phyloP scores from a whole-genome alignment of 2,329 filamentous ascomycete species.

The Fusarium sp. region DNA sequence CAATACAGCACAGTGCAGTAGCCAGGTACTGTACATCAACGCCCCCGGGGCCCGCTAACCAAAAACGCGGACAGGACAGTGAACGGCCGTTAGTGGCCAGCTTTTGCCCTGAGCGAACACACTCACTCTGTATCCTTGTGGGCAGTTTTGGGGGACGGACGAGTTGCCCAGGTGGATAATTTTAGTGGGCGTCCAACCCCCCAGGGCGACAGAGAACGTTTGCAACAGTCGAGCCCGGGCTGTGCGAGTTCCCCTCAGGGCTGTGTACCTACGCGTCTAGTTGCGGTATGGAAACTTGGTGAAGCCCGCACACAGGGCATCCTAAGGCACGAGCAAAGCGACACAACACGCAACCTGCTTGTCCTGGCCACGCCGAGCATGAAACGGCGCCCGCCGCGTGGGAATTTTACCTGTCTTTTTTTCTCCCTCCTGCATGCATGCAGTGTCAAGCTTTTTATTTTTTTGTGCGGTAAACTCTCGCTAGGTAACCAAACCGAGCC shows the following conservation, averaged over 20 bases:
- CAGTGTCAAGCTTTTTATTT: neutral
- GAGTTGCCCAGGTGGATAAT: constrained; percentile 1
- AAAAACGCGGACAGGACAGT: constrained; percentile 19
- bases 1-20: neutral
- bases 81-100: constrained; percentile 5
- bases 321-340: neutral
- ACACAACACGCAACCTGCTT: neutral
- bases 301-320: neutral
- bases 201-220: neutral
- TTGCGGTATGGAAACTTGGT: constrained; percentile 15
- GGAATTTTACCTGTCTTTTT: neutral
- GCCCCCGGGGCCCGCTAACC: neutral
- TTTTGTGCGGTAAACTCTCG: neutral
- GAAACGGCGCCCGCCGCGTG: neutral
- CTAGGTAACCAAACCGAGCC: constrained; percentile 1
- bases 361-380: neutral
- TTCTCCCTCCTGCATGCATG: neutral
- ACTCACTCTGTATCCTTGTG: neutral
- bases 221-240: constrained; percentile 6
- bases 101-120: neutral
- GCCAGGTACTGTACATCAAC: neutral
- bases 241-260: constrained; percentile 31
- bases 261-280: constrained; percentile 28
- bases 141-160: neutral
- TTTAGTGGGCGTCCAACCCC: constrained; percentile 11